phyloP scores from a whole-genome alignment of 139 green algal genomes.

The Diplosphaera chodatii region DNA sequence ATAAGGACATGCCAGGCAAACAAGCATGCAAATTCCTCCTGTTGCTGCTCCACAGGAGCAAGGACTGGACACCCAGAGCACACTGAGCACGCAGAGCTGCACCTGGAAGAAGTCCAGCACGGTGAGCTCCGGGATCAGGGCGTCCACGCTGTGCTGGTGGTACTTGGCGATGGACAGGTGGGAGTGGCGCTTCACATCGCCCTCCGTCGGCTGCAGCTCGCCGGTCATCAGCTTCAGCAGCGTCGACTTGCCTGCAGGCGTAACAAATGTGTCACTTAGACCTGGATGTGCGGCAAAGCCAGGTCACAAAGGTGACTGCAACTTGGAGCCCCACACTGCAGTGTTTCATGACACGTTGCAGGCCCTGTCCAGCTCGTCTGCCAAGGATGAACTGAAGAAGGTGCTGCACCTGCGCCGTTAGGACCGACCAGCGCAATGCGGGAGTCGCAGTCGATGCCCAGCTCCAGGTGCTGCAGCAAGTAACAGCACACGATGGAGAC shows the following conservation, averaged over 20 bases:
- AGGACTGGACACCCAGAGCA: background rate
- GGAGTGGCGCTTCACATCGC: conserved; percentile 41
- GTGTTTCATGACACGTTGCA: too few relatives aligned
- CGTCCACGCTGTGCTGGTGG: conserved; percentile 93
- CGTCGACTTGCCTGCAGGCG: conserved; percentile 69
- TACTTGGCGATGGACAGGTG: conserved; percentile 82
- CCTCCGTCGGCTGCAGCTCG: conserved; percentile 40
- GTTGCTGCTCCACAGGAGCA: too few relatives aligned
- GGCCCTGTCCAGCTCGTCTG: too few relatives aligned
- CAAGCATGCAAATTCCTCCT: too few relatives aligned
- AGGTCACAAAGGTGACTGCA: too few relatives aligned
- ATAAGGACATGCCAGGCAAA: too few relatives aligned
- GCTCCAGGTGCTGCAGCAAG: conserved; percentile 47
- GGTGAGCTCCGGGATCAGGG: conserved; percentile 61
- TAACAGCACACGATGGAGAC: background rate
- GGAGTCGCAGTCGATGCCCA: conserved; percentile 74
- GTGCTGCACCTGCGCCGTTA: conserved; percentile 44
- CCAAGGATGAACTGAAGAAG: too few relatives aligned
- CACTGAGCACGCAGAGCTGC: conserved; percentile 10
- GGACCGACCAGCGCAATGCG: conserved; percentile 75
- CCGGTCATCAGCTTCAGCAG: conserved; percentile 77
- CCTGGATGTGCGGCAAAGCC: too few relatives aligned
- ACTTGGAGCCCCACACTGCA: too few relatives aligned
- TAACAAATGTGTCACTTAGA: too few relatives aligned
- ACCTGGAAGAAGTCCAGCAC: conserved; percentile 63